These are phyloP conservation scores for Kodamaea alishanica DNA, from an alignment of 1,139 yeast species.

Conservation along the genomic window DNA sequence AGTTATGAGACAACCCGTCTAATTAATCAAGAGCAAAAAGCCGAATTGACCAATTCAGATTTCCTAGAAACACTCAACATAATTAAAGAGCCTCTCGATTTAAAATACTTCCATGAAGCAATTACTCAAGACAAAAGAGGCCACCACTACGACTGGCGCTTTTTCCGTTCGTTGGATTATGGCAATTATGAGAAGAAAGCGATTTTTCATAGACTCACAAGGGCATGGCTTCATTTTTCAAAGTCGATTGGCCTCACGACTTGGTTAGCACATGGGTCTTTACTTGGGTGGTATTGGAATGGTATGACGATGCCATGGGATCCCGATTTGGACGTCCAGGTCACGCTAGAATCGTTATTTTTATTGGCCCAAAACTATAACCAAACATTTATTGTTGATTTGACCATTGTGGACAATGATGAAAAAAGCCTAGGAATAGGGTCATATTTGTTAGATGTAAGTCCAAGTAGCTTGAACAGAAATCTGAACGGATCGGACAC, in stretches of 20 bases:
- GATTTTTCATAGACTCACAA: constrained; percentile 41
- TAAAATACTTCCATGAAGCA: constrained; percentile 31
- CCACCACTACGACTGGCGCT: constrained; percentile 39
- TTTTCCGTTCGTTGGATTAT: constrained; percentile 27
- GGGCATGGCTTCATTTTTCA: constrained; percentile 57
- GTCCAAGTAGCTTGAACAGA: constrained; percentile 39
- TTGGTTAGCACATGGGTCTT: constrained; percentile 61
- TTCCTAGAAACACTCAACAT: constrained; percentile 5
- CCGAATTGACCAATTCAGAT: constrained; percentile 7
- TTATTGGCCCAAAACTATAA: constrained; percentile 41
- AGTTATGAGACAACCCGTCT: constrained; percentile 6
- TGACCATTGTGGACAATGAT: constrained; percentile 18
- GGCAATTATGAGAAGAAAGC: constrained; percentile 39
- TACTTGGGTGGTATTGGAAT: constrained; percentile 60
- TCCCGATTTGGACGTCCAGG: constrained; percentile 56
- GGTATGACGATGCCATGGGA: constrained; percentile 63
- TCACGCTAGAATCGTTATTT: constrained; percentile 42
- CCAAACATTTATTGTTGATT: constrained; percentile 47
- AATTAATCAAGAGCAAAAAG: not conserved
- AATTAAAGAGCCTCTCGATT: not conserved
- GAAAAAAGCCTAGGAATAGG: constrained; percentile 40
- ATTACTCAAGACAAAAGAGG: constrained; percentile 38
- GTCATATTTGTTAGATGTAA: constrained; percentile 49
- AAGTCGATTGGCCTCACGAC: constrained; percentile 38
- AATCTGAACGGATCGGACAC: constrained; percentile 42